These are phyloP conservation scores for Diaporthe vaccinii DNA, from an alignment of 2,329 filamentous ascomycete species.

Conservation along the genomic window DNA sequence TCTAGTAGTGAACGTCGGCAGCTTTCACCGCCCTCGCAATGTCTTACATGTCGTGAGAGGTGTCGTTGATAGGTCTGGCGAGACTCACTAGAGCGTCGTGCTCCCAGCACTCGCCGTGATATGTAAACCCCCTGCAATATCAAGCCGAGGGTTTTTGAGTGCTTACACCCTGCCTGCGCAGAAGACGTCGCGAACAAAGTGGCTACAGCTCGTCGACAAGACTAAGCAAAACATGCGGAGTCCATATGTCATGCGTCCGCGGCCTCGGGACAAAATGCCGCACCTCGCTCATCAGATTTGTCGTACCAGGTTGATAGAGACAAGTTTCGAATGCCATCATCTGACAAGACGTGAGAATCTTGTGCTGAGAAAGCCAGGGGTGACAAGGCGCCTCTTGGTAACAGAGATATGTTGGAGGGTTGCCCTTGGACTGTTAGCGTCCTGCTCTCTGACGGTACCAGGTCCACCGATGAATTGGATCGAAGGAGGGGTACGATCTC, in stretches of 20 bases:
- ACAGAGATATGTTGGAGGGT: neutral
- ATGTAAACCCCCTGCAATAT: slow-evolving; percentile 11
- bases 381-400: neutral
- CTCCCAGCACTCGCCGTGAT: neutral
- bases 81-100: slow-evolving; percentile 14
- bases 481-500: slow-evolving; percentile 20
- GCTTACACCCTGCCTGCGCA: slow-evolving; percentile 8
- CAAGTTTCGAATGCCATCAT: slow-evolving; percentile 19
- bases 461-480: slow-evolving; percentile 15
- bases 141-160: slow-evolving; percentile 23
- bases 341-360: slow-evolving; percentile 20
- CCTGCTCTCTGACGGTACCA: neutral
- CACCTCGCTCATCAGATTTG: neutral
- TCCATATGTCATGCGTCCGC: neutral
- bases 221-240: neutral
- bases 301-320: neutral
- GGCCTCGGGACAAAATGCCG: slow-evolving; percentile 10
- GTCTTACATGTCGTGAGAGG: slow-evolving; percentile 12
- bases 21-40: slow-evolving; percentile 18
- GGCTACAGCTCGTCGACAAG: neutral
- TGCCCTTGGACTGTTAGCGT: slow-evolving; percentile 1
- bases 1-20: neutral
- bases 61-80: slow-evolving; percentile 19
- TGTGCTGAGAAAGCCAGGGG: slow-evolving; percentile 1
- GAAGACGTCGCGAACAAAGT: neutral